Evolutionary conservation across 2,329 filamentous ascomycete species (phyloP).

Genomic region (Epichloe brachyelytri): DNA sequence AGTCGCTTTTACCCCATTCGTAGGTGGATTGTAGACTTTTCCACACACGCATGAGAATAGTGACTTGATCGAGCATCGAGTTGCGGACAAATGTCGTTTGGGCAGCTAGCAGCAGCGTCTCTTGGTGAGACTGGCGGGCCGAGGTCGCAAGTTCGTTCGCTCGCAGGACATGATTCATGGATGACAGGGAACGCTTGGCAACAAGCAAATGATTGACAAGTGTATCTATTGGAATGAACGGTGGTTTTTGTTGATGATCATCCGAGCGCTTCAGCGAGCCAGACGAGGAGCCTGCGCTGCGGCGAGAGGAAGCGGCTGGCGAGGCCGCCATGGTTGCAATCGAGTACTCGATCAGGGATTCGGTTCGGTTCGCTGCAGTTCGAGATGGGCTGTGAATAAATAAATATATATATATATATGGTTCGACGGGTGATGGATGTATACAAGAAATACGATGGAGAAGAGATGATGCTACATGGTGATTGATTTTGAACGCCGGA

Average conservation of each 20-base stretch:
- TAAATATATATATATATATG: not conserved
- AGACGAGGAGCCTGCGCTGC: constrained; percentile 24
- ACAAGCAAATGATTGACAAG: constrained; percentile 76
- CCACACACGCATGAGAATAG: constrained; percentile 37
- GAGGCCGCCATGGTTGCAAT: constrained; percentile 22
- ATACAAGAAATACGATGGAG: not conserved
- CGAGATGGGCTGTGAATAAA: not conserved
- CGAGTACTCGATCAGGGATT: not conserved
- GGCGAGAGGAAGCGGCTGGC: constrained; percentile 21
- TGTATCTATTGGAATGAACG: constrained; percentile 46
- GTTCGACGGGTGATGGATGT: not conserved
- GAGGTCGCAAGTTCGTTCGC: constrained; percentile 75
- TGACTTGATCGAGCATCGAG: constrained; percentile 45
- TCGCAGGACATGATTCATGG: constrained; percentile 69
- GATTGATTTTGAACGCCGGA: not conserved
- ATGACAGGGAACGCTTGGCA: constrained; percentile 76
- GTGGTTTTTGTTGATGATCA: constrained; percentile 9
- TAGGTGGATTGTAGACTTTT: constrained; percentile 41
- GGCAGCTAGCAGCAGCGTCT: constrained; percentile 60
- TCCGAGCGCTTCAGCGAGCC: constrained; percentile 20
- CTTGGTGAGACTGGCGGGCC: constrained; percentile 64
- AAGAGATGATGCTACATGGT: constrained; percentile 5
- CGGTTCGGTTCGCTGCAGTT: not conserved
- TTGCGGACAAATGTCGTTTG: constrained; percentile 54
- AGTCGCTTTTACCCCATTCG: constrained; percentile 45